Evolutionary conservation across 1,139 yeast species (phyloP), one percentile per base, ranked within the genome.

Genomic region (Sugiyamaella pinicola): DNA sequence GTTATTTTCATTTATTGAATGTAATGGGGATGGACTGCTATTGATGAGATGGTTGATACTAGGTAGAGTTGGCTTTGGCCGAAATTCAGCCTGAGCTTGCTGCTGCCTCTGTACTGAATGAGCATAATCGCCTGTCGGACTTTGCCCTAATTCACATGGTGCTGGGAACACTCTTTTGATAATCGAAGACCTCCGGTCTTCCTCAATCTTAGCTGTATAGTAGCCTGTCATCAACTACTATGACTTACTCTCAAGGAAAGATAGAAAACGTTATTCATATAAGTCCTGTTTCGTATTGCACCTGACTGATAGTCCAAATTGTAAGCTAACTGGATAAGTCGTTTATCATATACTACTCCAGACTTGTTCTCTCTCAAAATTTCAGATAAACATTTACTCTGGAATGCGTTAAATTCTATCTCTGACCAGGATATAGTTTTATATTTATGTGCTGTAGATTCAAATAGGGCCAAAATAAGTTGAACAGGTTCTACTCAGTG

Each of bases 1-100:
- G 15, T 6, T 6, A 26, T 24, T 28, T 13, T 35, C 49, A 26
- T 28, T 17, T 7, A 21, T 13, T 13, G 12, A 21, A 10, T 29
- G 26, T 26, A 26, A 13, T 13, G 46, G 26, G 3, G 22, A 9
- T 13, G 24, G 21, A n/a, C 42, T 46, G 17, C 47, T 18, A 12
- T 38, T 46, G 8, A 46, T 24, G 24, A 46, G 26, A 37, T 37
- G 44, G n/a, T 46, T 39, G 28, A 46, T 46, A 24, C 49, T 39
- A 7, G 49, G 49, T n/a, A 46, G 13, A 19, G 43, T 46, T 6
- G 49, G 49, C 43, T 46, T 46, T 5, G 10, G 38, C 29, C 29
- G 28, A 29, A 12, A 17, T 3, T 41, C 22, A 8, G 13, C 13
- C 3, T 22, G 9, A 17, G 15, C 13, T 5, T 18, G 18, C 38